Evolutionary conservation across 805 yeast genomes (phyloP), one percentile per base, ranked within the genome.

Genomic region (Ogataea kodamae): DNA sequence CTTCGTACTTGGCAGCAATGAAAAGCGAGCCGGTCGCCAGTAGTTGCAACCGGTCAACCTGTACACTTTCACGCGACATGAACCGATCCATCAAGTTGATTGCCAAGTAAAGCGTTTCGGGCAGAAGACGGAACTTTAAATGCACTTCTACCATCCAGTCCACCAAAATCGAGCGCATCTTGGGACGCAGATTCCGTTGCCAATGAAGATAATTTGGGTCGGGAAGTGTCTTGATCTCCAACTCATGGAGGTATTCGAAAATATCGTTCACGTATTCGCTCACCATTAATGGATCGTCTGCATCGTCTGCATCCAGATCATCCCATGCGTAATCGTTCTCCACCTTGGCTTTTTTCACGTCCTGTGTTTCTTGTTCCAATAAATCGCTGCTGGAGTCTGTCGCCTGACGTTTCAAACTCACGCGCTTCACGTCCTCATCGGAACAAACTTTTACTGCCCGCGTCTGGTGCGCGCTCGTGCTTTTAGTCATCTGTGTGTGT

Each of bases 71-170:
- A 35, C 70, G 64, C 6, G 88, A 75, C 74, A 89, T 73, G 59
- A 83, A 87, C 46, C 96, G 64, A 62, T 89, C 97, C 85, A 88
- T 81, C 35, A 85, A 61, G 59, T 86, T 87, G 35, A 85, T 81
- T 4, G 95, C 86, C 37, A 88, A 65, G 51, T 76, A 84, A 37
- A 89, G 70, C 6, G 95, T 85, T 60, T 88, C 96, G 1, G 95
- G 95, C 25, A 82, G 68, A 43, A 89, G 70, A 45, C 89, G 72
- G 61, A 88, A 88, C 55, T 85, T 73, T 46, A 78, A 67, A 63
- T 87, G 96, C 56, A 88, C 89, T 55, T 86, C 94, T 8, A 86
- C 86, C 46, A 88, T 68, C 97, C 97, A 88, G 61, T 89, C 96
- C n/a, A 88, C 86, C 39, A 88, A 64, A 33, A 88, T 83, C 6